Conservation (phyloP, 192 early-diverging fungal genomes). For the Obelidium mucronatum region DNA sequence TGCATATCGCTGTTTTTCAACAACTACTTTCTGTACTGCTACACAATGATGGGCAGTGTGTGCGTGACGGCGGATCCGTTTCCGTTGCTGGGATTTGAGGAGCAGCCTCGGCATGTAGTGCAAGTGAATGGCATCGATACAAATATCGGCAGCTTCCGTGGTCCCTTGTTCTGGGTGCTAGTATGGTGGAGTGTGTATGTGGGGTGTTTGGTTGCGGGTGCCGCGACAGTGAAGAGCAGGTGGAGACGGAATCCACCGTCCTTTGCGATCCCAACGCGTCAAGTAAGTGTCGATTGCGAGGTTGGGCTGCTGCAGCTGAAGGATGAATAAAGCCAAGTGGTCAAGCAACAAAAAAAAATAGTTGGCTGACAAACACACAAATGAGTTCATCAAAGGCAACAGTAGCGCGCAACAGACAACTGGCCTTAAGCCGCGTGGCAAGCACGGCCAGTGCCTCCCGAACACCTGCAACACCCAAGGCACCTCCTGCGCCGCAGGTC, state of each 20-base stretch:
- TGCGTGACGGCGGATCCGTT: constrained; percentile 3
- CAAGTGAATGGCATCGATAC: not conserved
- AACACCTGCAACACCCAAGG: too few relatives aligned
- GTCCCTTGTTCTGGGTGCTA: not conserved
- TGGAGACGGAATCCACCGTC: constrained; percentile 12
- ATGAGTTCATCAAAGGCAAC: too few relatives aligned
- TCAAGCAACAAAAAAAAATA: too few relatives aligned
- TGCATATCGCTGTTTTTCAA: not conserved
- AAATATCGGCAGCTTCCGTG: not conserved
- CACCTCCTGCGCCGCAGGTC: too few relatives aligned
- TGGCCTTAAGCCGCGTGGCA: too few relatives aligned
- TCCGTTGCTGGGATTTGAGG: not conserved
- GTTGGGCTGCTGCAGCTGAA: not conserved
- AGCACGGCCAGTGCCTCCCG: too few relatives aligned
- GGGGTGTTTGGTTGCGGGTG: not conserved
- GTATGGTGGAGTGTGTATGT: not conserved
- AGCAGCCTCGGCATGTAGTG: not conserved
- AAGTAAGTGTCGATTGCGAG: not conserved
- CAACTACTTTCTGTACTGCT: constrained; percentile 23
- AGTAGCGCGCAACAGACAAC: too few relatives aligned
- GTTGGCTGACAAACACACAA: too few relatives aligned
- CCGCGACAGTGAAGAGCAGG: not conserved
- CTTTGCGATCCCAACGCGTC: not conserved
- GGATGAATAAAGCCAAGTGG: not conserved
- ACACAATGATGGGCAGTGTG: not conserved